These are phyloP conservation scores for Neoarthrinium moseri DNA, from an alignment of 2,329 filamentous ascomycete genomes.

Conservation along the genomic window DNA sequence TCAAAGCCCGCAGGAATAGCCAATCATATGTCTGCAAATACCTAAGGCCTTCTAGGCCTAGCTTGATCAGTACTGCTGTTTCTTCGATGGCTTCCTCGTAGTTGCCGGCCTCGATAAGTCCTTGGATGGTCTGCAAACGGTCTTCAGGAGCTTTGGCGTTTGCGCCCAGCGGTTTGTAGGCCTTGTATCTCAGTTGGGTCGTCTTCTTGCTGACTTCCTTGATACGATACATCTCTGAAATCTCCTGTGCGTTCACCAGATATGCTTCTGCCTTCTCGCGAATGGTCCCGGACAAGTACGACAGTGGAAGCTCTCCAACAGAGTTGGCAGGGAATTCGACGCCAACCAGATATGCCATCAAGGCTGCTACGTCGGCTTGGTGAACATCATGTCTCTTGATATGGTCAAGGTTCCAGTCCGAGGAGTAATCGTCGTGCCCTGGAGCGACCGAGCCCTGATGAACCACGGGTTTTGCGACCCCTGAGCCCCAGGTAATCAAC, in stretches of 20 bases:
- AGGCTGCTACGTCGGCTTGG: conserved; percentile 89
- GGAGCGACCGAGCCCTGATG: conserved; percentile 57
- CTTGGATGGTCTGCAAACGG: conserved; percentile 66
- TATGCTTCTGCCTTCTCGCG: conserved; percentile 81
- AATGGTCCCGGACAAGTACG: conserved; percentile 71
- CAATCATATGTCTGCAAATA: conserved; percentile 99
- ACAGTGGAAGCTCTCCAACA: conserved; percentile 85
- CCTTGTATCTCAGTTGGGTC: conserved; percentile 73
- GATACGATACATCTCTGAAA: conserved; percentile 93
- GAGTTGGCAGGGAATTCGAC: conserved; percentile 93
- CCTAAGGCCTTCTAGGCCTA: conserved; percentile 77
- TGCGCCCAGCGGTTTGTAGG: conserved; percentile 67
- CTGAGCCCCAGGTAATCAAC: conserved; percentile 89
- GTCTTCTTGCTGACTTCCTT: conserved; percentile 84
- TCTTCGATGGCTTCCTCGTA: conserved; percentile 78
- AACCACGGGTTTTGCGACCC: conserved; percentile 72
- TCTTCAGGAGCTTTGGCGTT: conserved; percentile 60
- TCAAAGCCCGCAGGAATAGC: conserved; percentile 86
- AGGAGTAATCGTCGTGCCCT: conserved; percentile 89
- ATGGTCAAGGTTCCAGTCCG: conserved; percentile 81
- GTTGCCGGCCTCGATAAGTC: conserved; percentile 63
- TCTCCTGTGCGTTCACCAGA: conserved; percentile 79
- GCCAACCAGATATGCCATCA: conserved; percentile 92
- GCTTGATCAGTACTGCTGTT: conserved; percentile 72
- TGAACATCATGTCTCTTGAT: conserved; percentile 86